These are phyloP conservation scores for Pichia ethanolica DNA, from an alignment of 805 yeast genomes.

Conservation along the genomic window DNA sequence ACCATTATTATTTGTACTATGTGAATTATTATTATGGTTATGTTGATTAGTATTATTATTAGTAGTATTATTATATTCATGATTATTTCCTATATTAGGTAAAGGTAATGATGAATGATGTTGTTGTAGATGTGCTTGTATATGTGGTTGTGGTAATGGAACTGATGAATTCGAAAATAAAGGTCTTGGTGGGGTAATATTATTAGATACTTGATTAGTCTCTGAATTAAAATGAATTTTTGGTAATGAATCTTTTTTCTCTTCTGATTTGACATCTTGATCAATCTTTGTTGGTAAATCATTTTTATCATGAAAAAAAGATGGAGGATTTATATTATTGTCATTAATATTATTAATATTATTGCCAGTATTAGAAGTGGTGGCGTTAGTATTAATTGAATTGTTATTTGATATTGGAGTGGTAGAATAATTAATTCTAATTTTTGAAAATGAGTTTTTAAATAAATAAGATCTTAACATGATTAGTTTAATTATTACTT, in stretches of 20 bases:
- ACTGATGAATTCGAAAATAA: neutral
- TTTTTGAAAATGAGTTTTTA: too few species aligned
- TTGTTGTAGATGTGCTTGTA: slow-evolving; percentile 1
- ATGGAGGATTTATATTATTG: neutral
- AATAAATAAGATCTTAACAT: too few species aligned
- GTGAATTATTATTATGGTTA: too few species aligned
- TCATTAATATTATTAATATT: neutral
- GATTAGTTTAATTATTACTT: too few species aligned
- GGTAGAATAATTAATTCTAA: too few species aligned
- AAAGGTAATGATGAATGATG: neutral
- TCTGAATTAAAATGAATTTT: neutral
- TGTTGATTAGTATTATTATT: too few species aligned
- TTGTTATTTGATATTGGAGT: too few species aligned
- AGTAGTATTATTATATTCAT: too few species aligned
- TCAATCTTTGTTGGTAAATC: slow-evolving; percentile 2
- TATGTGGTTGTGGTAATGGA: slow-evolving; percentile 3
- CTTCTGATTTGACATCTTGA: neutral
- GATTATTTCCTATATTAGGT: too few species aligned
- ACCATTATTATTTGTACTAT: too few species aligned
- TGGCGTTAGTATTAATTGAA: too few species aligned
- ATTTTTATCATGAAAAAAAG: slow-evolving; percentile 5
- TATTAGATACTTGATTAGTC: too few species aligned
- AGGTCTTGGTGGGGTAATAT: neutral
- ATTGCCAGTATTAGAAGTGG: neutral
- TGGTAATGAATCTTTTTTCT: neutral